Evolutionary conservation across 805 yeast genomes (phyloP).

Genomic region (Teunomyces barrocoloradensis): DNA sequence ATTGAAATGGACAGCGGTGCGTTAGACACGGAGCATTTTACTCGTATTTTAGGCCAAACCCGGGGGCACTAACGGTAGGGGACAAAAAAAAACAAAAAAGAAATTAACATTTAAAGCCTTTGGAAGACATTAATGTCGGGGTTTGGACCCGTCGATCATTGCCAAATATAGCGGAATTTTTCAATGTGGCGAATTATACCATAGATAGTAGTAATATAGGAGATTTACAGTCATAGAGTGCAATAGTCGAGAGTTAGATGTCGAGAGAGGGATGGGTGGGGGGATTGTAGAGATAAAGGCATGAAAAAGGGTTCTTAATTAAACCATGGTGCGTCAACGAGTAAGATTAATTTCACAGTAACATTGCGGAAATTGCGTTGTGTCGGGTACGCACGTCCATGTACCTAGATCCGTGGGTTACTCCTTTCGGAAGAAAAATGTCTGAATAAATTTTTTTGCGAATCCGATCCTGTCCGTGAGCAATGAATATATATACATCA

Average conservation of each 20-base stretch:
- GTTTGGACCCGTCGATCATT: not conserved
- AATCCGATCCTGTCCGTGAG: constrained; percentile 4
- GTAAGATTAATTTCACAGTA: not conserved
- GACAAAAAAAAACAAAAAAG: not conserved
- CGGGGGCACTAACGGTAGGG: not conserved
- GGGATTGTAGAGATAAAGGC: too few relatives aligned
- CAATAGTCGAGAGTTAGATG: too few relatives aligned
- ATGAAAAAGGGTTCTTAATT: not conserved
- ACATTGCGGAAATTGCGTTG: not conserved
- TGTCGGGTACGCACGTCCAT: not conserved
- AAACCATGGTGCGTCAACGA: not conserved
- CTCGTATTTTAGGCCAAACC: not conserved
- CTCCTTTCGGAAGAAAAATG: constrained; percentile 2
- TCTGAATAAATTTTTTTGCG: constrained; percentile 2
- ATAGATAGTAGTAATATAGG: too few relatives aligned
- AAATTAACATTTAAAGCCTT: not conserved
- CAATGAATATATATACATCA: constrained; percentile 2
- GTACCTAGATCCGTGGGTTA: constrained; percentile 2
- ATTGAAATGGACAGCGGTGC: not conserved
- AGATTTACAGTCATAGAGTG: too few relatives aligned
- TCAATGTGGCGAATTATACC: too few relatives aligned
- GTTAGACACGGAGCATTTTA: not conserved
- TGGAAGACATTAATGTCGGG: not conserved
- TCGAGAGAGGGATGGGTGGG: too few relatives aligned
- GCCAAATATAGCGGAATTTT: too few relatives aligned